phyloP scores from a whole-genome alignment of 164 flowering plant genomes.

The Euptelea pleiosperma region DNA sequence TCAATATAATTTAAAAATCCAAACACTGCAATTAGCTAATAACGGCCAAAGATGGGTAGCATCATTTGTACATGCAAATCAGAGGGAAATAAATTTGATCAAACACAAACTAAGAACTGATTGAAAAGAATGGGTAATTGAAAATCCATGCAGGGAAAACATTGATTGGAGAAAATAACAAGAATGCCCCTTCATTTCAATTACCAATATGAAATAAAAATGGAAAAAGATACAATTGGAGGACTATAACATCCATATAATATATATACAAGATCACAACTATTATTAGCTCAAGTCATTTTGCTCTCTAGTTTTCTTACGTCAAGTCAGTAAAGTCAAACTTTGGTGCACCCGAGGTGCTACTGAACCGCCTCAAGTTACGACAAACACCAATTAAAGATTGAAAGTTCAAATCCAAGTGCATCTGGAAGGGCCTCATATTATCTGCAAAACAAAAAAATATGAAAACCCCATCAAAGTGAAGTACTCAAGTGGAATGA shows the following conservation, averaged over 20 bases:
- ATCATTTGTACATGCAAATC: background rate
- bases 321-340: slow-evolving; percentile 74
- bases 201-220: background rate
- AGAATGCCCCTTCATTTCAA: background rate
- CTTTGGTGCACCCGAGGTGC: slow-evolving; percentile 25
- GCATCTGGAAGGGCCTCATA: slow-evolving; percentile 12
- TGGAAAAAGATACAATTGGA: background rate
- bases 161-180: background rate
- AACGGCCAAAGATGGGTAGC: background rate
- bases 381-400: slow-evolving; percentile 10
- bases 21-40: slow-evolving; percentile 1
- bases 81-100: background rate
- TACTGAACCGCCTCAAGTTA: slow-evolving; percentile 39
- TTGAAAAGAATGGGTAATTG: background rate
- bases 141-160: background rate
- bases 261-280: background rate
- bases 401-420: slow-evolving; percentile 21
- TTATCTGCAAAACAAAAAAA: slow-evolving; percentile 22
- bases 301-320: slow-evolving; percentile 42
- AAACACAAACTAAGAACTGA: background rate
- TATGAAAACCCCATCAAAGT: background rate
- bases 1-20: background rate
- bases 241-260: background rate
- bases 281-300: background rate
- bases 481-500: background rate